These are phyloP conservation scores for Dioscorea alata DNA, from an alignment of 106 monocot genomes.

Conservation along the genomic window DNA sequence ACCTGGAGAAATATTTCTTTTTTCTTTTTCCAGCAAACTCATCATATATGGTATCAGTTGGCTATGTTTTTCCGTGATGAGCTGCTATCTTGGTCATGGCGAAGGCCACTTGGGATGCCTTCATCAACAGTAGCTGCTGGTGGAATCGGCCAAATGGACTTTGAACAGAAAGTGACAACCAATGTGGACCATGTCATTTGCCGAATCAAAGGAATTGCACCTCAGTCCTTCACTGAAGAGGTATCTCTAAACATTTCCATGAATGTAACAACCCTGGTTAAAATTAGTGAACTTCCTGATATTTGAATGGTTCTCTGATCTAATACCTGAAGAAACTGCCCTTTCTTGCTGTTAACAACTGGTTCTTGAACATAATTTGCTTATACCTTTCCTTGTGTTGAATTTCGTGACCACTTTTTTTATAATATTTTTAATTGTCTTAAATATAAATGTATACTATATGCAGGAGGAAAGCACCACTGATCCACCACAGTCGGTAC, in stretches of 20 bases:
- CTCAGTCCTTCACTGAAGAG: conserved; percentile 72
- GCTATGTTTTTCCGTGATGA: conserved; percentile 98
- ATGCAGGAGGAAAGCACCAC: conserved; percentile 77
- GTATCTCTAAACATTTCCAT: conserved; percentile 15
- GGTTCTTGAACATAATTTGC: too few species aligned
- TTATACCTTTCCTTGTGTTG: too few species aligned
- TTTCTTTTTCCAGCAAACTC: conserved; percentile 68
- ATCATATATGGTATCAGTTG: conserved; percentile 94
- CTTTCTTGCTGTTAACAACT: too few species aligned
- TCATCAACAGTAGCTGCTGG: conserved; percentile 50
- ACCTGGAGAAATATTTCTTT: not conserved
- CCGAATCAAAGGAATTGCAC: conserved; percentile 84
- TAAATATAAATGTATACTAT: not conserved
- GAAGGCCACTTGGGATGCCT: conserved; percentile 74
- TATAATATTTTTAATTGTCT: too few species aligned
- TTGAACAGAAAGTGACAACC: conserved; percentile 81
- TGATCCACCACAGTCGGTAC: conserved; percentile 82
- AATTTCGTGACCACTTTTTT: too few species aligned
- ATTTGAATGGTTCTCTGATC: too few species aligned
- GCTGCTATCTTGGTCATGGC: conserved; percentile 96
- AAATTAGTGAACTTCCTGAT: too few species aligned
- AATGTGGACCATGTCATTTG: conserved; percentile 83
- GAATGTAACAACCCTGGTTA: not conserved
- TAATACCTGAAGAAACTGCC: too few species aligned
- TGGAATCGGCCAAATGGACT: conserved; percentile 62